Evolutionary conservation across 106 monocot genomes (phyloP).

Genomic region (Hemerocallis citrina): DNA sequence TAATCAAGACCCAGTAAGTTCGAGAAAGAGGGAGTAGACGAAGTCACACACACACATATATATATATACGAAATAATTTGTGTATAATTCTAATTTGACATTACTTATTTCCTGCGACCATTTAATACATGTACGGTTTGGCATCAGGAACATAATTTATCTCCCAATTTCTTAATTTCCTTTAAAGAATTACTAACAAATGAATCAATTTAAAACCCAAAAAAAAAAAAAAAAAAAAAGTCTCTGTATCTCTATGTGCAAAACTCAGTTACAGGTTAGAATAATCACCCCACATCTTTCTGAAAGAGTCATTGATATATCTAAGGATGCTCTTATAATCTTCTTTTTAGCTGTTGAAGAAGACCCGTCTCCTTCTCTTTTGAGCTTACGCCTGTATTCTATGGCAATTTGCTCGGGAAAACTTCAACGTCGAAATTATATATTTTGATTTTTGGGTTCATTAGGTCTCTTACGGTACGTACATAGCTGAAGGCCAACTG

Average conservation of each 20-base stretch:
- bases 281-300: slow-evolving; percentile 71
- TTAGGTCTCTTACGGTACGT: slow-evolving; percentile 81
- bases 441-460: slow-evolving; percentile 53
- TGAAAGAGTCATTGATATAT: slow-evolving; percentile 42
- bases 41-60: neutral
- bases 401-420: slow-evolving; percentile 66
- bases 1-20: neutral
- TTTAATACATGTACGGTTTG: too few species aligned
- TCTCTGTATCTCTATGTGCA: too few species aligned
- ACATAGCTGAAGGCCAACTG: slow-evolving; percentile 84
- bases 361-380: slow-evolving; percentile 3
- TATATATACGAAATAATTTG: neutral
- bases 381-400: slow-evolving; percentile 82
- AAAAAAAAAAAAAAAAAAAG: neutral
- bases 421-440: slow-evolving; percentile 76
- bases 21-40: neutral
- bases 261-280: neutral
- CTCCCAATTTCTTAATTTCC: too few species aligned
- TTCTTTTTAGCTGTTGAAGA: neutral
- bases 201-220: neutral
- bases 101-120: neutral
- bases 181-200: too few species aligned
- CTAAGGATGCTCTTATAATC: slow-evolving; percentile 26
- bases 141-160: too few species aligned
- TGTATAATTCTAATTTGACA: neutral